Base-by-base conservation (phyloP, 345 rosid genomes). In the Sonneratia caseolaris region DNA sequence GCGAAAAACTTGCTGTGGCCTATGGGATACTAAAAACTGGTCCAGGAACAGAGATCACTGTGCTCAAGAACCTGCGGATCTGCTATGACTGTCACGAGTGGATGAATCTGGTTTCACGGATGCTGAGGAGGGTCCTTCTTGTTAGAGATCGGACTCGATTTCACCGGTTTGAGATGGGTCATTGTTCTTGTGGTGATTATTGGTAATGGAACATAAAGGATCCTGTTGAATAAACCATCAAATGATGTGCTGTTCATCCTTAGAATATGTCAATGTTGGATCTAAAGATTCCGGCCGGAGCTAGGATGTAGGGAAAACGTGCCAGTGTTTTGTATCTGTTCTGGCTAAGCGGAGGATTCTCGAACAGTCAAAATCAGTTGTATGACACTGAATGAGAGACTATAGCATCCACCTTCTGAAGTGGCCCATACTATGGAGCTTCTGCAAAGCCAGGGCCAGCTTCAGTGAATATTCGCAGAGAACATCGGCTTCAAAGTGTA, bases 11-110 rank as follows among this genome's bases (percentile, higher is more conserved):
- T 5, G 45, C 45, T 42, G 45, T 42, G 45, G 45, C 45, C 45
- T 42, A 42, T 42, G 45, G 45, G 45, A 42, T 5, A 4, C 45
- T 42, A 42, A 42, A 4, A 82, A 83, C 86, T 43, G 80, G 84
- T 74, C 92, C 96, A n/a, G 88, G 86, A 72, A 76, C 86, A 11
- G 85, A 88, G 35, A 75, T 93, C 66, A 82, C 84, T 73, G 79
- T 93, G 61, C 84, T 88, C 57, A 93, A 91, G 82, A 93, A 91
- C 78, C 86, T 91, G 48, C 71, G 96, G 59, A 85, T 93, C 68
- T 93, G 97, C 70, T 71, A 79, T 74, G 97, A 93, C 79, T 91
- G 98, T 71, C 96, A 93, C 73, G 76, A 51, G 74, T 91, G 91
- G 97, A 82, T 89, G 66, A 93, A 88, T 75, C 55, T 82, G 70